Evolutionary conservation across 495 filamentous ascomycete genomes (phyloP).

Genomic region (Friedmanniomyces simplex): DNA sequence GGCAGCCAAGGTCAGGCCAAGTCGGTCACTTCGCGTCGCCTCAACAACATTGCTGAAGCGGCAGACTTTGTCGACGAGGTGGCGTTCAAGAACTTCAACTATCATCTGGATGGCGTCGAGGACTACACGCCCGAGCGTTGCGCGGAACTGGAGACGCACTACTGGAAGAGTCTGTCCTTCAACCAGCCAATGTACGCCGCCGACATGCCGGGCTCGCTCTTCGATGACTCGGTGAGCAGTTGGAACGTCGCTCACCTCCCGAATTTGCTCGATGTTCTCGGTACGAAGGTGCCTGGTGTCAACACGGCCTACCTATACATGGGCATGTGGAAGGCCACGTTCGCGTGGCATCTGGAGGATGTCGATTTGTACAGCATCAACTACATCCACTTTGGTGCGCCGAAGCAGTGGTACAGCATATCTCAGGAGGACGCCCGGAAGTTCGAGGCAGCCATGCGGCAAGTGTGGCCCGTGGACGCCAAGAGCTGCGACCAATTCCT

Average conservation of each 20-base stretch:
- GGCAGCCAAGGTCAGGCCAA: conserved; percentile 42
- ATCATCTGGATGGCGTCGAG: conserved; percentile 65
- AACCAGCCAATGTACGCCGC: conserved; percentile 92
- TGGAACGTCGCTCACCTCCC: conserved; percentile 95
- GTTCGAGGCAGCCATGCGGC: conserved; percentile 91
- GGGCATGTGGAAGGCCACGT: conserved; percentile 99
- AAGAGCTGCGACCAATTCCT: conserved; percentile 96
- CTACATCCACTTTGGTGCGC: conserved; percentile 96
- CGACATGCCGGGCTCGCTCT: conserved; percentile 93
- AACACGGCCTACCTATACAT: conserved; percentile 98
- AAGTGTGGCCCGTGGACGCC: conserved; percentile 87
- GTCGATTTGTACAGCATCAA: conserved; percentile 99
- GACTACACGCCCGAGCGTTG: conserved; percentile 86
- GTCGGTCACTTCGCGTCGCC: conserved; percentile 58
- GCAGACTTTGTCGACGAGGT: conserved; percentile 69
- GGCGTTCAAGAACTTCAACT: conserved; percentile 80
- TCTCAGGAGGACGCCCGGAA: conserved; percentile 88
- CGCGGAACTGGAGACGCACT: conserved; percentile 82
- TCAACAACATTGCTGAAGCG: conserved; percentile 66
- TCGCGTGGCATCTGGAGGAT: conserved; percentile 98
- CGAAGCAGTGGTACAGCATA: conserved; percentile 99
- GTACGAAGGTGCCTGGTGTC: conserved; percentile 90
- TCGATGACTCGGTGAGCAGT: conserved; percentile 67
- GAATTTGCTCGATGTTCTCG: conserved; percentile 87
- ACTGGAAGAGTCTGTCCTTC: conserved; percentile 94